Conservation (phyloP, 345 rosid species). For the Pistacia vera region DNA sequence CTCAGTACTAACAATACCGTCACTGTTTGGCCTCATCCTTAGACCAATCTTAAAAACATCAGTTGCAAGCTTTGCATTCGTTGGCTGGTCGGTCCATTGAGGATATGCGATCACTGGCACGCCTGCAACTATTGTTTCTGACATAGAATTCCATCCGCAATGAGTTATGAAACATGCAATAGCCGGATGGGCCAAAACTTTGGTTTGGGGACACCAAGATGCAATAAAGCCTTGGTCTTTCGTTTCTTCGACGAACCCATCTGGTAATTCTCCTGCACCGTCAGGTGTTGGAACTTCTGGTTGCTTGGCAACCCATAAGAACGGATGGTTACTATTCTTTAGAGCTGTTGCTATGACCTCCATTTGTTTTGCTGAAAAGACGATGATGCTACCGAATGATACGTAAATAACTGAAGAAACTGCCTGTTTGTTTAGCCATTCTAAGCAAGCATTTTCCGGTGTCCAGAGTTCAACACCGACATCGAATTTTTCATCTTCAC, state of each 20-base stretch:
- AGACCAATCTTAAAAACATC: constrained; percentile 49
- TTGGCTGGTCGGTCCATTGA: constrained; percentile 59
- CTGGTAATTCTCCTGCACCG: constrained; percentile 33
- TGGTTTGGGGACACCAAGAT: constrained; percentile 52
- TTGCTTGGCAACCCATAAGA: constrained; percentile 52
- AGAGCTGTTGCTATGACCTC: constrained; percentile 42
- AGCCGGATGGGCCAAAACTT: constrained; percentile 44
- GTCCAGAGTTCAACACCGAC: constrained; percentile 40
- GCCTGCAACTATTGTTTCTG: constrained; percentile 41
- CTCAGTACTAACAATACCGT: constrained; percentile 27
- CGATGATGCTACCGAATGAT: constrained; percentile 50
- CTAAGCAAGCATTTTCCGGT: constrained; percentile 41
- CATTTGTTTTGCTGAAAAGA: constrained; percentile 33
- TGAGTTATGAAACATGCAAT: constrained; percentile 52
- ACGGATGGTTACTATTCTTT: constrained; percentile 28
- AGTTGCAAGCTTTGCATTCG: constrained; percentile 47
- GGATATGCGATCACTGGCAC: constrained; percentile 55
- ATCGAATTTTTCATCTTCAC: constrained; percentile 25
- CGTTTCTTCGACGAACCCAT: constrained; percentile 34
- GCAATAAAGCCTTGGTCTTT: constrained; percentile 43
- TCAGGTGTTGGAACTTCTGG: constrained; percentile 17
- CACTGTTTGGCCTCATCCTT: constrained; percentile 30
- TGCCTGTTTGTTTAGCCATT: constrained; percentile 42
- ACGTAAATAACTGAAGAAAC: constrained; percentile 41
- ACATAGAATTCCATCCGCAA: constrained; percentile 61